Evolutionary conservation across 345 rosid species (phyloP).

Genomic region (Populus alba): DNA sequence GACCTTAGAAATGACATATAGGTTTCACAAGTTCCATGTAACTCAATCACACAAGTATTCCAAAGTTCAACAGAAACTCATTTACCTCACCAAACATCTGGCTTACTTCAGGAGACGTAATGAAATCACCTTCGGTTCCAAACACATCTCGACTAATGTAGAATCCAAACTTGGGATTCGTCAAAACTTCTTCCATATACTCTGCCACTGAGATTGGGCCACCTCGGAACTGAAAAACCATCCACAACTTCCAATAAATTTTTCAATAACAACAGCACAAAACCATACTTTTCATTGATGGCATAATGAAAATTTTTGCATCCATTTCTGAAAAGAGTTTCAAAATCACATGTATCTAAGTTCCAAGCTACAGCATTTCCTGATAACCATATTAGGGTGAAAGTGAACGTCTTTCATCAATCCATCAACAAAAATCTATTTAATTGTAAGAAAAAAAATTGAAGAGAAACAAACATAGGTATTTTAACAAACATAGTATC

Average conservation of each 20-base stretch:
- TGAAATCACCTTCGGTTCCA: slow-evolving; percentile 92
- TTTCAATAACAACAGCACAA: neutral
- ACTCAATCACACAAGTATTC: neutral
- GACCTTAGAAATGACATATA: neutral
- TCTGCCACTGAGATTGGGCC: slow-evolving; percentile 93
- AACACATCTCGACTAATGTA: slow-evolving; percentile 89
- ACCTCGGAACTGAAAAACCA: slow-evolving; percentile 62
- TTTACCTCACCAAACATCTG: slow-evolving; percentile 95
- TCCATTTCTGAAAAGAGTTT: neutral
- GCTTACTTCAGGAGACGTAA: slow-evolving; percentile 96
- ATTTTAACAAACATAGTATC: slow-evolving; percentile 13
- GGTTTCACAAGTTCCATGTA: neutral
- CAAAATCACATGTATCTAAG: neutral
- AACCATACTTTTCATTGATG: neutral
- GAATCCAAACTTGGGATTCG: slow-evolving; percentile 83
- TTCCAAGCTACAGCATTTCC: neutral
- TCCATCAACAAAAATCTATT: neutral
- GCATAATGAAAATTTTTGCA: neutral
- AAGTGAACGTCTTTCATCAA: neutral
- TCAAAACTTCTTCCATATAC: slow-evolving; percentile 94
- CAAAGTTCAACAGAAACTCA: neutral
- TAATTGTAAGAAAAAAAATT: neutral
- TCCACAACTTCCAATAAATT: neutral
- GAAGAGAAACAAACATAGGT: neutral
- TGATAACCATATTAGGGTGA: too few species aligned